A percentile compares a stretch with the other conserved stretches of the same genome.
These are phyloP conservation scores for Trichophyton simii DNA, from an alignment of 2,329 filamentous ascomycete genomes.

Conservation along the genomic window DNA sequence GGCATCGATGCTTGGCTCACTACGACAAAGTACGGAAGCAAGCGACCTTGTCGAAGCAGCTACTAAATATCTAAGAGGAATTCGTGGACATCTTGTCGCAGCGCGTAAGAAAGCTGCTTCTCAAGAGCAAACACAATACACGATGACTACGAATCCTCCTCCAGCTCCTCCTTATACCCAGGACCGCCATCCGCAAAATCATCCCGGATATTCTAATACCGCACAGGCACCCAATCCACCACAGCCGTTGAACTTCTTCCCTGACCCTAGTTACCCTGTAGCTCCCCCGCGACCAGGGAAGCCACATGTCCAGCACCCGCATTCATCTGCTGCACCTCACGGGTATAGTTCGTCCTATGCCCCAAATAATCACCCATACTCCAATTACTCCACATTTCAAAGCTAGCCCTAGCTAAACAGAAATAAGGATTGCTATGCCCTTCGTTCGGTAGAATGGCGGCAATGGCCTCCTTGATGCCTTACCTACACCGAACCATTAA, in stretches of 20 bases:
- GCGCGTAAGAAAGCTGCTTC: slow-evolving; percentile 30
- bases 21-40: slow-evolving; percentile 48
- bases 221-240: not conserved
- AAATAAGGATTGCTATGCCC: not conserved
- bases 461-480: no score
- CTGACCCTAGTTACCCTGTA: not conserved
- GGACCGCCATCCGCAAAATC: not conserved
- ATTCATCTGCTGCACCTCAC: not conserved
- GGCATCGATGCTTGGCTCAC: slow-evolving; percentile 48
- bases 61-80: slow-evolving; percentile 43
- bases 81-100: slow-evolving; percentile 45
- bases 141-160: not conserved
- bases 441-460: not conserved
- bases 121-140: not conserved
- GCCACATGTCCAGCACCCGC: not conserved
- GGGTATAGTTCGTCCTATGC: not conserved
- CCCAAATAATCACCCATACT: not conserved
- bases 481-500: no score
- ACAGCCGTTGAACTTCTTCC: not conserved
- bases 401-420: not conserved
- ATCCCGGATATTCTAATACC: not conserved
- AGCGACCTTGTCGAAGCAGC: slow-evolving; percentile 42
- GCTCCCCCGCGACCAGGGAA: not conserved
- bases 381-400: not conserved
- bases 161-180: not conserved